Conservation (phyloP, 2,329 filamentous ascomycete species). For the Colletotrichum acutatum region DNA sequence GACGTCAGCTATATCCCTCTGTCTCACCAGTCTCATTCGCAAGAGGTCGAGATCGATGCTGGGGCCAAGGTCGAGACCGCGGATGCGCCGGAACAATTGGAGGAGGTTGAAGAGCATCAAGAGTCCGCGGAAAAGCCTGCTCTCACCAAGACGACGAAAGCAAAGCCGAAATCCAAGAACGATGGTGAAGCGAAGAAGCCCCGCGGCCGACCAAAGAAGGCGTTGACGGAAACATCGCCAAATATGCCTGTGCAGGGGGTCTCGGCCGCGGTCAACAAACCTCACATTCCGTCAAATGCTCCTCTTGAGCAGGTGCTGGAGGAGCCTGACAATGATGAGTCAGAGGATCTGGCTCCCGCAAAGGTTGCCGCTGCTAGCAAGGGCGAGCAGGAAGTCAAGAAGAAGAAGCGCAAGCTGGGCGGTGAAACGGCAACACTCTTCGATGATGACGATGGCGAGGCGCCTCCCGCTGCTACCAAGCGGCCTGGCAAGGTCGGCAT, state of each 20-base stretch:
- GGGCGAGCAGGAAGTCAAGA: conserved; percentile 57
- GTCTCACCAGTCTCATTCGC: conserved; percentile 19
- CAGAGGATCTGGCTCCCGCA: conserved; percentile 44
- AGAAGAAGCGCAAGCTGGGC: conserved; percentile 80
- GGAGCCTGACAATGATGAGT: conserved; percentile 42
- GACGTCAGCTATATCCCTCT: conserved; percentile 34
- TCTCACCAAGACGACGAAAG: conserved; percentile 36
- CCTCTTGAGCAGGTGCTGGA: conserved; percentile 54
- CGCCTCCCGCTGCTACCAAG: conserved; percentile 39
- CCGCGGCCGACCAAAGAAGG: conserved; percentile 60
- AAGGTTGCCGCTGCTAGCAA: conserved; percentile 39
- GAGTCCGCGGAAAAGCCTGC: conserved; percentile 31
- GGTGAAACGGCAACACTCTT: conserved; percentile 74
- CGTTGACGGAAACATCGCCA: conserved; percentile 56
- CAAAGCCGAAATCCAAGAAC: conserved; percentile 39
- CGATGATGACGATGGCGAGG: conserved; percentile 71
- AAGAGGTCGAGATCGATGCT: conserved; percentile 24
- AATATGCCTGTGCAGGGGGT: conserved; percentile 50
- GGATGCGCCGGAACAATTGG: conserved; percentile 5
- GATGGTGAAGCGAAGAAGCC: conserved; percentile 44
- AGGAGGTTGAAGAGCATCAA: conserved; percentile 28
- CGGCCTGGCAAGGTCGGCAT: conserved; percentile 48
- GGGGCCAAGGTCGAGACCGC: background rate
- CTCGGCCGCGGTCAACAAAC: conserved; percentile 36
- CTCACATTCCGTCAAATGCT: conserved; percentile 47